A percentile compares a stretch with the other conserved stretches of the same genome.
Conservation (phyloP, 208 protist genomes). For the Crithidia thermophila region DNA sequence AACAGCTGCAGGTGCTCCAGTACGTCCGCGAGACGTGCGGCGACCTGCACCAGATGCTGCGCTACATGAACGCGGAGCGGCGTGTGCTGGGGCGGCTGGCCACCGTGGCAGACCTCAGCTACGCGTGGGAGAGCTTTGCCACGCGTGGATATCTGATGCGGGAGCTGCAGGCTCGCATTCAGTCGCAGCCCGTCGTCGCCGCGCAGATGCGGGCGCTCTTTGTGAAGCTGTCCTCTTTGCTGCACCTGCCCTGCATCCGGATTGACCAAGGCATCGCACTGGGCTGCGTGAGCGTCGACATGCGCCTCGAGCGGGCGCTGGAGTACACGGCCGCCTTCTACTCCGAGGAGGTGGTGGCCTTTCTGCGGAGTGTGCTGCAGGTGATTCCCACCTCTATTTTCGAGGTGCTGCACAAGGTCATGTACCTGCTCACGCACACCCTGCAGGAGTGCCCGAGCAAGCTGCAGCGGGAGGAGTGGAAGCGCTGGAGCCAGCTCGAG, state of each 20-base stretch:
- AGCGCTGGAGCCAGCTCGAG: constrained; percentile 92
- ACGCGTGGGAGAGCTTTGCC: constrained; percentile 96
- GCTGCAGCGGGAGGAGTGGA: constrained; percentile 64
- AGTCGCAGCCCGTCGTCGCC: constrained; percentile 85
- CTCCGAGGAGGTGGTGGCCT: constrained; percentile 90
- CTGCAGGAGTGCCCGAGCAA: constrained; percentile 83
- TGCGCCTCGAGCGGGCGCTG: constrained; percentile 72
- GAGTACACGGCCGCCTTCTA: constrained; percentile 95
- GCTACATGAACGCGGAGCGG: constrained; percentile 95
- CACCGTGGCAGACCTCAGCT: constrained; percentile 95
- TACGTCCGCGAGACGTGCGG: constrained; percentile 91
- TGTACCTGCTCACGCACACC: constrained; percentile 89
- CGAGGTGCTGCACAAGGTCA: constrained; percentile 94
- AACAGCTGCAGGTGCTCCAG: constrained; percentile 91
- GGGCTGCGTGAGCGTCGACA: constrained; percentile 33
- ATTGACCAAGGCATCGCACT: constrained; percentile 78
- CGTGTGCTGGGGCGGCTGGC: constrained; percentile 87
- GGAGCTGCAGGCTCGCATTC: constrained; percentile 95
- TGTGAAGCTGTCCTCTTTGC: constrained; percentile 96
- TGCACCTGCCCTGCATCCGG: constrained; percentile 95
- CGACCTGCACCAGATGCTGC: constrained; percentile 94
- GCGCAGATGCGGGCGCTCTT: constrained; percentile 97
- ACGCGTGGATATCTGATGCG: constrained; percentile 84
- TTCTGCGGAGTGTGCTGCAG: constrained; percentile 95
- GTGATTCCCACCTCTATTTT: constrained; percentile 97